Evolutionary conservation across 192 early-diverging fungal genomes (phyloP).

Genomic region (Gigaspora rosea): DNA sequence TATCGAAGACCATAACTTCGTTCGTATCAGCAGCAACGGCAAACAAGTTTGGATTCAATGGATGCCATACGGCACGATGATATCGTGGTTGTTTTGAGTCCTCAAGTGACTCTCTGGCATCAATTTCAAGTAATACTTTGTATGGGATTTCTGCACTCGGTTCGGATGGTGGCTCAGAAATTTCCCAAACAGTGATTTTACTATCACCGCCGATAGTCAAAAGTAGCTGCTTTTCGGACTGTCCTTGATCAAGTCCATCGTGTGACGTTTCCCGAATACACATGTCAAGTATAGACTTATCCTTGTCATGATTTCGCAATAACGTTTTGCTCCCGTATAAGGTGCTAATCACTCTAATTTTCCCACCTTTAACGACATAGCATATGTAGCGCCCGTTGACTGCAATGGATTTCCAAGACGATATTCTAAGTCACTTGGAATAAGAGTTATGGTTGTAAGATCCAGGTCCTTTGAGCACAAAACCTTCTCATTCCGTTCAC

Average conservation of each 20-base stretch:
- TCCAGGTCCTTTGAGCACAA: conserved; percentile 44
- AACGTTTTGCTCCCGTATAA: conserved; percentile 30
- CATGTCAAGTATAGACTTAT: conserved; percentile 32
- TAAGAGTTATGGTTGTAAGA: conserved; percentile 44
- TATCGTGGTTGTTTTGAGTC: conserved; percentile 42
- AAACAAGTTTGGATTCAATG: conserved; percentile 38
- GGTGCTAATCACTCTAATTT: conserved; percentile 30
- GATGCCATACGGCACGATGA: conserved; percentile 44
- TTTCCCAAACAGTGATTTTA: conserved; percentile 32
- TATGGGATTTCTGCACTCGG: conserved; percentile 25
- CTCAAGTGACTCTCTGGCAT: conserved; percentile 29
- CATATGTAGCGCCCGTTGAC: conserved; percentile 50
- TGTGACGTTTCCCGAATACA: conserved; percentile 5
- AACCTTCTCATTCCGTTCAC: conserved; percentile 39
- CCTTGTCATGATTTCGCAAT: conserved; percentile 28
- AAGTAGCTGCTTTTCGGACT: conserved; percentile 7
- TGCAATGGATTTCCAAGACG: conserved; percentile 43
- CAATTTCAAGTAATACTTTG: conserved; percentile 39
- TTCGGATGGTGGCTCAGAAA: conserved; percentile 10
- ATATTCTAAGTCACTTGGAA: conserved; percentile 47
- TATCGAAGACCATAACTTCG: conserved; percentile 41
- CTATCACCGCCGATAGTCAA: conserved; percentile 23
- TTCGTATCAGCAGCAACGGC: conserved; percentile 47
- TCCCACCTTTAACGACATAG: conserved; percentile 47
- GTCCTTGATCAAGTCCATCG: neutral